These are phyloP conservation scores for Leccinum sublutescens DNA, from an alignment of 768 basidiomycete species.

Conservation along the genomic window DNA sequence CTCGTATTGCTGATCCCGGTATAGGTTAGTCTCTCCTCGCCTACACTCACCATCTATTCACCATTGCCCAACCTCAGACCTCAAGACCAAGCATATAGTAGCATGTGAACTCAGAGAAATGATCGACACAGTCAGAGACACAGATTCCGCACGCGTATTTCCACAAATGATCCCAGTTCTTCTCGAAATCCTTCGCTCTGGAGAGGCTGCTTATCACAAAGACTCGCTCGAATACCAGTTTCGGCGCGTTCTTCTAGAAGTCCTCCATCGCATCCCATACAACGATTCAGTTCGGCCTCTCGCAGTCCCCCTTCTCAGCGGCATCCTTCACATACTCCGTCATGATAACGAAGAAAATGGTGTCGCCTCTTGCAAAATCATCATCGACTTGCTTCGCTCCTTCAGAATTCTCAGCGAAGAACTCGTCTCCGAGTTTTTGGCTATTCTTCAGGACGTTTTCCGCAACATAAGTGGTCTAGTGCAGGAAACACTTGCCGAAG, in stretches of 20 bases:
- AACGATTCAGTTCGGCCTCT: conserved; percentile 76
- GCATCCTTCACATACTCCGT: conserved; percentile 81
- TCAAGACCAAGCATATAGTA: conserved; percentile 66
- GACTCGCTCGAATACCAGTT: conserved; percentile 75
- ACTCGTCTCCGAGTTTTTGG: conserved; percentile 73
- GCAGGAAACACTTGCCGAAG: conserved; percentile 69
- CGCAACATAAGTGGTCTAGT: conserved; percentile 72
- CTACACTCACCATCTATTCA: neutral
- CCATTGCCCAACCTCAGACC: conserved; percentile 44
- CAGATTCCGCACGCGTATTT: conserved; percentile 67
- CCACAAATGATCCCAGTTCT: conserved; percentile 73
- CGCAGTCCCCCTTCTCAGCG: conserved; percentile 62
- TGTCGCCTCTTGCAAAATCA: conserved; percentile 81
- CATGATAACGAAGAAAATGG: conserved; percentile 97
- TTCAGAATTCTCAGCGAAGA: conserved; percentile 74
- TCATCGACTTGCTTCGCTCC: conserved; percentile 83
- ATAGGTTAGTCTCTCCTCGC: conserved; percentile 47
- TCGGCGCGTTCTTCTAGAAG: conserved; percentile 83
- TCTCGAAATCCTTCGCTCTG: conserved; percentile 67
- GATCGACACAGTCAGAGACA: conserved; percentile 75
- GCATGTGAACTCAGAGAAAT: conserved; percentile 79
- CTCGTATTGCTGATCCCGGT: conserved; percentile 71
- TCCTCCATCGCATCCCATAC: conserved; percentile 82
- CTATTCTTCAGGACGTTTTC: conserved; percentile 77
- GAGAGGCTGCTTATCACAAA: conserved; percentile 64